These are phyloP conservation scores for Didymella arachidicola DNA, from an alignment of 2,329 filamentous ascomycete genomes.

Conservation along the genomic window DNA sequence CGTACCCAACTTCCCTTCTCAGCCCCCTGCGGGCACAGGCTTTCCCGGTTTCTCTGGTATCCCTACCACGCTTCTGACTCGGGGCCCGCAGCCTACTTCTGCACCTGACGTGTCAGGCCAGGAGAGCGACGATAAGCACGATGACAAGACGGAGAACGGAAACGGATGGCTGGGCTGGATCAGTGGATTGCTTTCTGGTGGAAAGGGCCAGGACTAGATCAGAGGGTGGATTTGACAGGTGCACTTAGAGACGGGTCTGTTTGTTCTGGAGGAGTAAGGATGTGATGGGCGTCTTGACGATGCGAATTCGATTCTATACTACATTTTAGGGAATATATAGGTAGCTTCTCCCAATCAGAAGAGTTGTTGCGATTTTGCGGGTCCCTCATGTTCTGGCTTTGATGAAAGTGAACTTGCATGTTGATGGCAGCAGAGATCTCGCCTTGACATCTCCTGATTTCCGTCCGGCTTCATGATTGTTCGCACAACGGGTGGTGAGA, in stretches of 20 bases:
- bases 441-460: too few species aligned
- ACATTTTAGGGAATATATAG: background rate
- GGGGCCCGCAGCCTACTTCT: slow-evolving; percentile 24
- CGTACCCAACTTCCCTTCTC: background rate
- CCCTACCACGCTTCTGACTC: slow-evolving; percentile 21
- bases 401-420: too few species aligned
- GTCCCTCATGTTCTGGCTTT: too few species aligned
- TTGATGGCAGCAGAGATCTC: too few species aligned
- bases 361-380: background rate
- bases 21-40: slow-evolving; percentile 12
- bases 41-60: slow-evolving; percentile 7
- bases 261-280: background rate
- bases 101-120: slow-evolving; percentile 10
- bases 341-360: background rate
- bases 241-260: background rate
- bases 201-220: background rate
- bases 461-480: too few species aligned
- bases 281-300: background rate
- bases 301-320: slow-evolving; percentile 2
- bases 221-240: background rate
- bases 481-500: too few species aligned
- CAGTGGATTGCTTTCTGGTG: slow-evolving; percentile 8
- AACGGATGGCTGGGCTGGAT: slow-evolving; percentile 24
- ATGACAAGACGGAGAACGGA: background rate
- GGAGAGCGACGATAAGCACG: slow-evolving; percentile 1